These are phyloP conservation scores for Salvia miltiorrhiza DNA, from an alignment of 257 asterid genomes.

Conservation along the genomic window DNA sequence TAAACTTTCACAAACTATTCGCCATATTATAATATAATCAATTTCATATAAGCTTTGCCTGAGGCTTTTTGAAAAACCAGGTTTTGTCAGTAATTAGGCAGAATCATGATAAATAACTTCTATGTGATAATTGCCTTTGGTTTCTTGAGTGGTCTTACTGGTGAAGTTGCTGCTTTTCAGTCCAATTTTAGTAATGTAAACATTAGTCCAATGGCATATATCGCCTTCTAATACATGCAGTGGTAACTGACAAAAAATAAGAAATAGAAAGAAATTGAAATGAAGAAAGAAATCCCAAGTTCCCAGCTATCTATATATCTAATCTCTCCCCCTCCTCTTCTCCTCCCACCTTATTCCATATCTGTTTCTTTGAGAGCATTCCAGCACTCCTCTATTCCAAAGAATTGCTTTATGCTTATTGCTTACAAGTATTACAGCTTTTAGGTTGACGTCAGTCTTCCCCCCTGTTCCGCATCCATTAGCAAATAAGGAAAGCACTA, in stretches of 20 bases:
- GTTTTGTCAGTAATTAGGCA: not conserved
- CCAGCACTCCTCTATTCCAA: not conserved
- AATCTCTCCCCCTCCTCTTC: not conserved
- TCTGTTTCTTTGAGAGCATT: not conserved
- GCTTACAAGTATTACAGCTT: slow-evolving; percentile 60
- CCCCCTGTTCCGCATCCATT: slow-evolving; percentile 91
- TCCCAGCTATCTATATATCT: not conserved
- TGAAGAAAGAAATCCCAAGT: not conserved
- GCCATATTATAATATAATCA: not conserved
- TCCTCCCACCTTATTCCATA: not conserved
- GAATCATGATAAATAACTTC: not conserved
- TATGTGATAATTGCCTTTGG: not conserved
- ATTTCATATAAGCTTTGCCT: not conserved
- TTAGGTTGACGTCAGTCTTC: slow-evolving; percentile 85
- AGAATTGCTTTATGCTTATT: slow-evolving; percentile 26
- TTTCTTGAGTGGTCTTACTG: slow-evolving; percentile 14
- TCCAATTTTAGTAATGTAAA: not conserved
- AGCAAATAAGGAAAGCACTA: slow-evolving; percentile 55
- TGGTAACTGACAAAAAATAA: not conserved
- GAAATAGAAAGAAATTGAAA: not conserved
- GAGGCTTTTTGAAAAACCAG: not conserved
- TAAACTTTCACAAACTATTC: too few relatives aligned
- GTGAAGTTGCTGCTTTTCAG: not conserved
- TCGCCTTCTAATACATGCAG: not conserved
- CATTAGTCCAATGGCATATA: not conserved